These are phyloP conservation scores for Phaeomoniella chlamydospora DNA, from an alignment of 2,329 filamentous ascomycete species.

Conservation along the genomic window DNA sequence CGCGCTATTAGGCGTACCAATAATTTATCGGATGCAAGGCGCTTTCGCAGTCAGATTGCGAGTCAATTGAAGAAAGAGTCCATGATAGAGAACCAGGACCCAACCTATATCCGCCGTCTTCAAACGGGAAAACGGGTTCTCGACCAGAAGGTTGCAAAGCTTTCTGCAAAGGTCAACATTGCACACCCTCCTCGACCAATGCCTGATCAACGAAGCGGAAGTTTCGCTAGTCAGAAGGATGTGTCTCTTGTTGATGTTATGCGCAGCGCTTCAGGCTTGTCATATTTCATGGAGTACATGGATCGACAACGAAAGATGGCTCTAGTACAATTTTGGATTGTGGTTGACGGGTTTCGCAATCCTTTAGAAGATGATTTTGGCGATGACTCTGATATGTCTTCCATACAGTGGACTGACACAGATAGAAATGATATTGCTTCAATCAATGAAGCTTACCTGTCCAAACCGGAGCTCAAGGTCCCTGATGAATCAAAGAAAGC, in stretches of 20 bases:
- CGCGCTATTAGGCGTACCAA: conserved; percentile 75
- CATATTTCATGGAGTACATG: conserved; percentile 99
- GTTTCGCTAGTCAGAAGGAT: conserved; percentile 53
- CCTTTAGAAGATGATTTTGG: conserved; percentile 77
- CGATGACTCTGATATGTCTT: conserved; percentile 44
- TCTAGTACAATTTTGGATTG: conserved; percentile 94
- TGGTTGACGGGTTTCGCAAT: conserved; percentile 90
- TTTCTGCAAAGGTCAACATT: conserved; percentile 52
- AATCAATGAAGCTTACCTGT: conserved; percentile 81
- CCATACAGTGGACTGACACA: conserved; percentile 64
- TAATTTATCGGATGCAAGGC: conserved; percentile 81
- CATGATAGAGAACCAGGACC: conserved; percentile 63
- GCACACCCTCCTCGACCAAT: conserved; percentile 16
- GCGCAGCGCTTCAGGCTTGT: conserved; percentile 76
- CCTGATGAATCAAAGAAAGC: conserved; percentile 51
- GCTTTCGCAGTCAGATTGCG: conserved; percentile 81
- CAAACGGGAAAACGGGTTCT: conserved; percentile 83
- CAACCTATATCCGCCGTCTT: conserved; percentile 71
- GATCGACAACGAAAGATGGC: conserved; percentile 77
- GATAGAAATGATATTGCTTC: conserved; percentile 80
- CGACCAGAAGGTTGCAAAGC: conserved; percentile 73
- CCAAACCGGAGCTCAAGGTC: conserved; percentile 67
- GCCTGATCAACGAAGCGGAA: conserved; percentile 17
- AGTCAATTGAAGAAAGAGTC: conserved; percentile 83
- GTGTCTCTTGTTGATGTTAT: conserved; percentile 73